Conservation (phyloP, 306 rosid species). For the Vigna mungo region DNA sequence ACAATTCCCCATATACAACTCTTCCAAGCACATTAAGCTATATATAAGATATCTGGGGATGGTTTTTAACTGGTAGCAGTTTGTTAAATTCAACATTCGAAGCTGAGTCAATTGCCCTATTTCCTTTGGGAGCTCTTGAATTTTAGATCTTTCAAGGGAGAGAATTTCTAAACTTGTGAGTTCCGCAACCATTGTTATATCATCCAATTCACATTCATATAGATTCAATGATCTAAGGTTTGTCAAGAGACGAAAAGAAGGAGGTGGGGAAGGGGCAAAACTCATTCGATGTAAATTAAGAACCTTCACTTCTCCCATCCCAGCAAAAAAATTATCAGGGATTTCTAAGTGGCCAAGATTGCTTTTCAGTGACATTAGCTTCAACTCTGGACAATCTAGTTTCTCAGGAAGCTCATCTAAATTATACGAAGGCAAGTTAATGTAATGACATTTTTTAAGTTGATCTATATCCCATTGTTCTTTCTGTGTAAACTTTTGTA, state of each 20-base stretch:
- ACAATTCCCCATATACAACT: neutral
- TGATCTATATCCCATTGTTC: neutral
- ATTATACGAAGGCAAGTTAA: neutral
- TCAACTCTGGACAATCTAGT: neutral
- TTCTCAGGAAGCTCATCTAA: neutral
- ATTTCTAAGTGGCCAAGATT: neutral
- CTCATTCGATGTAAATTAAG: neutral
- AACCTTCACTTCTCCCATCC: neutral
- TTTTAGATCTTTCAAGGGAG: neutral
- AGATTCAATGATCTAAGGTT: constrained; percentile 10
- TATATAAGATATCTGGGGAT: constrained; percentile 14
- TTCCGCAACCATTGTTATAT: constrained; percentile 1
- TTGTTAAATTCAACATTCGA: neutral
- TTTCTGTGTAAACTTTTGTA: too few species aligned
- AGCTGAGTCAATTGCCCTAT: neutral
- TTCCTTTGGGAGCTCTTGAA: neutral
- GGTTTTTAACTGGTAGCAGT: neutral
- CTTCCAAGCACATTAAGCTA: constrained; percentile 4
- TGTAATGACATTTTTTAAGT: neutral
- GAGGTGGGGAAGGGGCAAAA: neutral
- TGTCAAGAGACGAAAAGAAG: neutral
- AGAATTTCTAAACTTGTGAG: constrained; percentile 30
- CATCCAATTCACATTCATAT: neutral
- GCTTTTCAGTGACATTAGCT: neutral
- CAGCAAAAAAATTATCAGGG: neutral